Percentiles rank a stretch among this genome's conserved stretches.
Conservation (phyloP, 768 basidiomycete species). For the Rhodosporidiobolus sp. region DNA sequence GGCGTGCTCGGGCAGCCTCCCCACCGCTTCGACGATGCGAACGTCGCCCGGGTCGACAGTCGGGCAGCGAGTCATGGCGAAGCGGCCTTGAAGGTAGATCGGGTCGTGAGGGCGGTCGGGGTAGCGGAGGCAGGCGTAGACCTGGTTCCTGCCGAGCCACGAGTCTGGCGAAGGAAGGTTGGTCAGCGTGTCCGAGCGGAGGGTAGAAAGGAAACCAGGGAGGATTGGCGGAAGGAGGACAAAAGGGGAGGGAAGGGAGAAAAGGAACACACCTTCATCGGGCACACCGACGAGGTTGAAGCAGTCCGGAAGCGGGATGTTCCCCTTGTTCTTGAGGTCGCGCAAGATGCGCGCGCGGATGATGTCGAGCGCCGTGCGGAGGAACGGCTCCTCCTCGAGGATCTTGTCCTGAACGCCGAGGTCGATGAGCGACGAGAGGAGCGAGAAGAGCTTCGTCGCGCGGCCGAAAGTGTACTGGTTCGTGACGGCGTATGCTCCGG, state of each 20-base stretch:
- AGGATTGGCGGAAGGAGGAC: too few relatives aligned
- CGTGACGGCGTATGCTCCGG: slow-evolving; percentile 56
- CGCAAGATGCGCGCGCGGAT: slow-evolving; percentile 65
- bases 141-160: slow-evolving; percentile 48
- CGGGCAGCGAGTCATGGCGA: slow-evolving; percentile 67
- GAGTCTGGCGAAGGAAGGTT: too few relatives aligned
- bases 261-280: slow-evolving; percentile 62
- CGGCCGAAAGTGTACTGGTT: slow-evolving; percentile 52
- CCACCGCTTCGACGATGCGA: slow-evolving; percentile 52
- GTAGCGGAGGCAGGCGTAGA: slow-evolving; percentile 54
- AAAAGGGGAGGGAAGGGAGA: not conserved
- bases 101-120: slow-evolving; percentile 55
- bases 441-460: slow-evolving; percentile 49
- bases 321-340: slow-evolving; percentile 69
- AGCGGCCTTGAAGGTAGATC: slow-evolving; percentile 60
- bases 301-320: slow-evolving; percentile 67
- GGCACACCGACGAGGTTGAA: slow-evolving; percentile 74
- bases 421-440: slow-evolving; percentile 51
- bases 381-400: slow-evolving; percentile 51
- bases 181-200: too few relatives aligned
- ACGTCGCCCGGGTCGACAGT: slow-evolving; percentile 73
- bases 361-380: slow-evolving; percentile 60
- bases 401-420: not conserved
- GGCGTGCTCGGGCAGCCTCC: not conserved
- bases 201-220: too few relatives aligned